A percentile compares a stretch with the other conserved stretches of the same genome.
These are phyloP conservation scores for Pseudoscleropodium purum DNA, from an alignment of 225 moss, liverwort and hornwort species.

Conservation along the genomic window DNA sequence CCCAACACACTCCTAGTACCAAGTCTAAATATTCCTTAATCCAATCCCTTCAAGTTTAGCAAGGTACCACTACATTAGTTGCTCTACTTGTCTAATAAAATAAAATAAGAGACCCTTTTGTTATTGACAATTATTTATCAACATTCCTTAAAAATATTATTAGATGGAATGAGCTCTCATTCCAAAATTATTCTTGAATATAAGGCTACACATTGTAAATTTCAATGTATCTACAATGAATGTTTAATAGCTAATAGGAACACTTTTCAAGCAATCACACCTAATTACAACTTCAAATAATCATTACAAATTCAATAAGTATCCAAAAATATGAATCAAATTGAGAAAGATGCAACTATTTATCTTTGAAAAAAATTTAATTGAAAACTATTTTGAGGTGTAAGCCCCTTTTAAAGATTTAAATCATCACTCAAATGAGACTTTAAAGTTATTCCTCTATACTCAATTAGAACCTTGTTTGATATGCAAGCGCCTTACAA, in stretches of 20 bases:
- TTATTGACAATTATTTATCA: background rate
- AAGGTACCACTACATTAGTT: fast-evolving
- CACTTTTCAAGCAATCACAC: background rate
- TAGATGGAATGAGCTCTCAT: background rate
- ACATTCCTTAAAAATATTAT: fast-evolving
- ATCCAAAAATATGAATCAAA: background rate
- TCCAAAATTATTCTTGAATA: background rate
- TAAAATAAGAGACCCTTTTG: background rate
- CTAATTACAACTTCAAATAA: background rate
- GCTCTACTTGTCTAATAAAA: background rate
- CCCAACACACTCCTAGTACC: background rate
- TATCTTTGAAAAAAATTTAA: background rate
- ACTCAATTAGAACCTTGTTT: background rate
- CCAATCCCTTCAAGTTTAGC: background rate
- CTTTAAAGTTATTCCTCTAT: background rate
- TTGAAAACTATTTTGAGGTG: background rate
- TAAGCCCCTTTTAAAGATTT: background rate
- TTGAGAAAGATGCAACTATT: background rate
- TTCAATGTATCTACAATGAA: background rate
- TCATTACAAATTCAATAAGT: background rate
- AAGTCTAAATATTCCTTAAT: background rate
- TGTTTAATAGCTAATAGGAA: background rate
- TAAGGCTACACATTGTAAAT: background rate
- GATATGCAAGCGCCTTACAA: background rate
- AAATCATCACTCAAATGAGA: background rate